Evolutionary conservation across 257 asterid genomes (phyloP), one percentile per base, ranked within the genome.

Genomic region (Datura wrightii): DNA sequence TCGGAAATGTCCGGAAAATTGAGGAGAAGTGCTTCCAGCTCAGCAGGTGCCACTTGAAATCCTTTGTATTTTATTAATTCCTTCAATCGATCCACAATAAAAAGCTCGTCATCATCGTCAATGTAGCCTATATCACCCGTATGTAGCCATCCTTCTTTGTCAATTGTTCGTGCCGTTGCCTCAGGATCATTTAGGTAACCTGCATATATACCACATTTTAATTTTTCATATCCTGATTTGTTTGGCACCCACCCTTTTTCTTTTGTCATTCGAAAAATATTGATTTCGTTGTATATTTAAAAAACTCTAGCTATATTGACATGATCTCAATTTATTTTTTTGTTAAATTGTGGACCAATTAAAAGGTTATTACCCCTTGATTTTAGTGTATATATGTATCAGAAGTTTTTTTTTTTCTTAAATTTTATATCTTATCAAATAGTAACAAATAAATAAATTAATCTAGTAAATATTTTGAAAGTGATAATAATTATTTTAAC

Each of bases 41-140:
- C 99, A 58, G 99, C 99, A 0, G 99, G 98, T 1, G 99, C 98
- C 10, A 96, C 98, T 85, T 94, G 99, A 80, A 92, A 96, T 0
- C 98, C 99, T 87, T 96, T 94, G 91, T 94, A 93, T 62, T 93
- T 94, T 78, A 96, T 94, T 3, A 96, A 63, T 87, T 96, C 99
- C 79, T 94, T 96, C 14, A 94, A 84, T 1, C 99, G 92, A 85
- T 96, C 99, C 5, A 94, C 97, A 6, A 94, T 93, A 89, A 96
- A 96, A 14, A 96, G 92, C 84, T 96, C 98, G 11, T 96, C 97
- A 6, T 94, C 97, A 0, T 84, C 92, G 31, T 24, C 31, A 24
- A 24, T 24, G 31, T 24, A 24, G 31, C 31, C 31, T 24, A 24
- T 24, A 24, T 24, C 31, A 24, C 31, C 31, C 31, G 31, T 24